Evolutionary conservation across 2,329 filamentous ascomycete species (phyloP), one percentile per base, ranked within the genome.

Genomic region (Aspergillus carbonarius): DNA sequence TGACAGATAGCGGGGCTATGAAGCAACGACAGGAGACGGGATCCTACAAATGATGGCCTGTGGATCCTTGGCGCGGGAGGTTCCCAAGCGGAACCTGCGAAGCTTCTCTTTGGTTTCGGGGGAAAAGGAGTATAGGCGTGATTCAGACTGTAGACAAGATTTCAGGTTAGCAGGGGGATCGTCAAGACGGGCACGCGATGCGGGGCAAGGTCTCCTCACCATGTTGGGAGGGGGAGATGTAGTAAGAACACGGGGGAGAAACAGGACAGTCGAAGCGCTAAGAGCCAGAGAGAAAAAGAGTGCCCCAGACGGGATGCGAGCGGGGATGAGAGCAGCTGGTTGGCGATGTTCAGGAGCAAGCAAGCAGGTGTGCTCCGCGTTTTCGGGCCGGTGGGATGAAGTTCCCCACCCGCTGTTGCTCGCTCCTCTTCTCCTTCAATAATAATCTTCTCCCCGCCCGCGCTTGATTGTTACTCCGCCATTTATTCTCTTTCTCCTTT

Each of bases 21-120:
- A 15, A 20, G 47, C 39, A 39, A 46, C 25, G 46, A 58, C 59
- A 62, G 44, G 58, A 61, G 51, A 32, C 37, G 62, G 54, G 55
- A 34, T 83, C 88, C 78, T 90, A 98, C 95, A 98, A 68, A 99
- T 96, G 62, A 96, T 87, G 61, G 93, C 95, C 80, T 97, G 92
- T 0, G 93, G 89, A 48, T 89, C 87, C 73, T 89, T 93, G 54
- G 92, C 88, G 65, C 95, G 83, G 34, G 93, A 97, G 2, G 95
- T 98, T 25, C 89, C 87, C 27, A 99, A 84, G 52, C 95, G 90
- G 80, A 99, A 99, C 78, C 97, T 98, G 76, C 91, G 90, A 65
- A 99, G 85, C 72, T 93, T 88, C 65, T 92, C 88, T 78, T 89
- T 95, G 47, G 92, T 96, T 78, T 95, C 91, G 64, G 87, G 85